These are phyloP conservation scores for Hypholoma fasciculare DNA, from an alignment of 768 basidiomycete genomes.

Conservation along the genomic window DNA sequence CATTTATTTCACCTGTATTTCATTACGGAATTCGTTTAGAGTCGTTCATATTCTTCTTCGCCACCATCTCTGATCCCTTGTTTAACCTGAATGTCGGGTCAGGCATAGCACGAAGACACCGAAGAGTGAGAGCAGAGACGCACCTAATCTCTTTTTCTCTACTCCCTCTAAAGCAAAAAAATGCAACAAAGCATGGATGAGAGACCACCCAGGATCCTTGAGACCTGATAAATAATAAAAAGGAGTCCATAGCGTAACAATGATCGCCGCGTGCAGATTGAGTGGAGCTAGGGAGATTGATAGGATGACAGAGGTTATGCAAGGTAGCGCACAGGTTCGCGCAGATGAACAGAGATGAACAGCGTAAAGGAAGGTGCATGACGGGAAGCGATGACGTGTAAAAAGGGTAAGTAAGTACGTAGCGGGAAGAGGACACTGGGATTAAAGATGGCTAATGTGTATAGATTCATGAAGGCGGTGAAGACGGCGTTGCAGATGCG, in stretches of 20 bases:
- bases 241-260: not conserved
- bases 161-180: slow-evolving; percentile 10
- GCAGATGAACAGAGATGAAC: not conserved
- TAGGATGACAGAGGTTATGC: slow-evolving; percentile 2
- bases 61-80: not conserved
- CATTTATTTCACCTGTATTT: slow-evolving; percentile 21
- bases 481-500: slow-evolving; percentile 22
- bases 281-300: not conserved
- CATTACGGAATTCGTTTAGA: slow-evolving; percentile 19
- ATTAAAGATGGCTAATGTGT: slow-evolving; percentile 20
- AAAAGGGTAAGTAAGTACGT: slow-evolving; percentile 21
- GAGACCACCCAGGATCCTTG: not conserved
- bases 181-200: slow-evolving; percentile 8
- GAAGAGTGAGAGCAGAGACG: not conserved
- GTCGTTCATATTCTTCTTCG: slow-evolving; percentile 13
- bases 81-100: slow-evolving; percentile 8
- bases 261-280: not conserved
- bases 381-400: slow-evolving; percentile 13
- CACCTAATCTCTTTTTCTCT: slow-evolving; percentile 11
- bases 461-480: slow-evolving; percentile 23
- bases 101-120: not conserved
- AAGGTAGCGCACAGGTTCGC: not conserved
- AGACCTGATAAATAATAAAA: slow-evolving; percentile 12
- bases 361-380: not conserved
- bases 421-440: slow-evolving; percentile 13